Evolutionary conservation across 441 rosid species (phyloP).

Genomic region (Breynia disticha): DNA sequence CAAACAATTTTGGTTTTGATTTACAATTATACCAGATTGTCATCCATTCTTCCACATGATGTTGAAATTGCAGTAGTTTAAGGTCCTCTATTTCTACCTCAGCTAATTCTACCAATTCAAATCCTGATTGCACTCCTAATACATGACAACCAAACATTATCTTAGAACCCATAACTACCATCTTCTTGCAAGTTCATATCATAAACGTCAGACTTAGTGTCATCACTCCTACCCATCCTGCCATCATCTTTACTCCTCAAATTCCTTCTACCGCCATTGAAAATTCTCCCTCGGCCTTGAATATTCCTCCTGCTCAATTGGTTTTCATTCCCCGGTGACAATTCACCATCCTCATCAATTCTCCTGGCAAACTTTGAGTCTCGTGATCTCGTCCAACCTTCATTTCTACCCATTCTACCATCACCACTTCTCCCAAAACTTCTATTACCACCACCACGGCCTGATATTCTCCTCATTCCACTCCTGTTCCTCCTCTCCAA

Average conservation of each 20-base stretch:
- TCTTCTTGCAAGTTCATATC: conserved; percentile 22
- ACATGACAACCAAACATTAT: not conserved
- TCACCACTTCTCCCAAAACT: not conserved
- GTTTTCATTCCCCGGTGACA: too few relatives aligned
- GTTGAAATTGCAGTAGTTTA: too few relatives aligned
- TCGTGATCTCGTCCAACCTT: too few relatives aligned
- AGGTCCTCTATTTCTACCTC: not conserved
- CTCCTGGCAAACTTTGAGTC: too few relatives aligned
- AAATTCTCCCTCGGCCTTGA: too few relatives aligned
- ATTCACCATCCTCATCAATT: too few relatives aligned
- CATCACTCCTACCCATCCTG: not conserved
- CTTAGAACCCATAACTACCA: conserved; percentile 13
- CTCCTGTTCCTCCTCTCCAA: conserved; percentile 8
- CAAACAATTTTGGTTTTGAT: too few relatives aligned
- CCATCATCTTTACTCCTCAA: not conserved
- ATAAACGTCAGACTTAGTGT: conserved; percentile 20
- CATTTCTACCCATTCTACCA: not conserved
- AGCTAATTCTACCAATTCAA: not conserved
- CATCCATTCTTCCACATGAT: too few relatives aligned
- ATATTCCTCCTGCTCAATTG: too few relatives aligned
- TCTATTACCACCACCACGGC: conserved; percentile 7
- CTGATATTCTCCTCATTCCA: conserved; percentile 21
- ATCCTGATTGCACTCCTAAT: not conserved
- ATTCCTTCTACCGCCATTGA: too few relatives aligned
- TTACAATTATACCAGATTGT: too few relatives aligned